phyloP scores from a whole-genome alignment of 352 stramenopile species.

The Phytophthora boehmeriae region DNA sequence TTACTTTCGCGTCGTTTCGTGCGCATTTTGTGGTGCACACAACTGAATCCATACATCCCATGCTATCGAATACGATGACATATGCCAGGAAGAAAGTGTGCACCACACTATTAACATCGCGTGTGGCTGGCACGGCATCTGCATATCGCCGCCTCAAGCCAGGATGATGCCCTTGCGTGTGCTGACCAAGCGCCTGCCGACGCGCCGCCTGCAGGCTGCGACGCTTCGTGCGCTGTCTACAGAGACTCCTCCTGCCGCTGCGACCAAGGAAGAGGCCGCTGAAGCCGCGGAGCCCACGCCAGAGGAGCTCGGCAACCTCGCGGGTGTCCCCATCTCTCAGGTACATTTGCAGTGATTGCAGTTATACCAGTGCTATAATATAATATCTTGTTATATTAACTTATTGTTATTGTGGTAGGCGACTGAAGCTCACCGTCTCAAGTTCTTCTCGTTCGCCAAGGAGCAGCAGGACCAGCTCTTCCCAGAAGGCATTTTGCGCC shows the following conservation, averaged over 20 bases:
- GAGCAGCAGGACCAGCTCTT: constrained; percentile 79
- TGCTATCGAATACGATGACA: neutral
- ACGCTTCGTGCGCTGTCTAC: constrained; percentile 49
- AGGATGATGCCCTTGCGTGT: constrained; percentile 67
- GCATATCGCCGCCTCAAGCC: constrained; percentile 26
- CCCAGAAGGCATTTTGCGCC: constrained; percentile 73
- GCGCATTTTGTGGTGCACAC: constrained; percentile 13
- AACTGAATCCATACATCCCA: neutral
- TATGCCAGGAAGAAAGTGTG: constrained; percentile 4
- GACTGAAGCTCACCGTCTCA: constrained; percentile 62
- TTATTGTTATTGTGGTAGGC: constrained; percentile 34
- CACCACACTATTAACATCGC: constrained; percentile 28
- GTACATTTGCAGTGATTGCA: constrained; percentile 13
- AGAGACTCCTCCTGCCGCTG: constrained; percentile 18
- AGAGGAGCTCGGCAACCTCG: constrained; percentile 55
- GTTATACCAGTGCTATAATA: no score
- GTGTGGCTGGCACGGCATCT: constrained; percentile 26
- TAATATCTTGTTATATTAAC: neutral
- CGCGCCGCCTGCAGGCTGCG: constrained; percentile 29
- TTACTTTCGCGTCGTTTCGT: constrained; percentile 17
- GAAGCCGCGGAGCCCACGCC: constrained; percentile 18
- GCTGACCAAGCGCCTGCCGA: constrained; percentile 40
- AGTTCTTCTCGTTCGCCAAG: constrained; percentile 84
- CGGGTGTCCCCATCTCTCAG: constrained; percentile 64
- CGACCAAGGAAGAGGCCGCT: constrained; percentile 16